These are phyloP conservation scores for Closterium sp. DNA, from an alignment of 139 green algal species.

Conservation along the genomic window DNA sequence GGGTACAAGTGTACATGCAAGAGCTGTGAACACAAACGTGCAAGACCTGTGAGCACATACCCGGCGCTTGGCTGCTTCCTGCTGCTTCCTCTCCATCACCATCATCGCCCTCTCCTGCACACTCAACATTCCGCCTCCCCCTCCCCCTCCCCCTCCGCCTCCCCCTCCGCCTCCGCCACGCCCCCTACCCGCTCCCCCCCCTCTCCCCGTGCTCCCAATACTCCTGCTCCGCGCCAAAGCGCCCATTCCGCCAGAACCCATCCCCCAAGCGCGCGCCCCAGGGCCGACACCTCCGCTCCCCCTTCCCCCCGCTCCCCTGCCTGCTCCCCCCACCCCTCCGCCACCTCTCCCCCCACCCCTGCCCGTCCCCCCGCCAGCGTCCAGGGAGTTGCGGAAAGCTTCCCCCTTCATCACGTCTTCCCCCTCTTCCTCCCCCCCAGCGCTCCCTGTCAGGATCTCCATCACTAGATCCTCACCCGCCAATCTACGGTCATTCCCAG, in stretches of 20 bases:
- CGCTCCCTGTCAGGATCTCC: neutral
- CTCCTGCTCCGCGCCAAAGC: neutral
- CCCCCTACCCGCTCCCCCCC: neutral
- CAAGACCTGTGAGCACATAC: no score
- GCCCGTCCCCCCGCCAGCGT: neutral
- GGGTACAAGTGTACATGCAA: no score
- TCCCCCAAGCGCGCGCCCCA: neutral
- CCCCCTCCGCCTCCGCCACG: neutral
- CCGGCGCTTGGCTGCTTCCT: neutral
- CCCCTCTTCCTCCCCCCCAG: neutral
- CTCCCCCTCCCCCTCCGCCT: neutral
- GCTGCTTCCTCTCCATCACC: neutral
- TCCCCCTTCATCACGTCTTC: neutral
- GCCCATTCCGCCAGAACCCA: neutral
- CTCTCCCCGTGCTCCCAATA: neutral
- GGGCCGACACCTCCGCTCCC: neutral
- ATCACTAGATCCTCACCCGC: neutral
- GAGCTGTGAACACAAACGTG: no score
- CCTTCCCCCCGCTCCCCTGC: neutral
- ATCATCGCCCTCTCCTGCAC: neutral
- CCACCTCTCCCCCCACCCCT: neutral
- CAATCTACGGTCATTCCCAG: neutral
- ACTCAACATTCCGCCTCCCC: neutral
- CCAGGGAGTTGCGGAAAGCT: neutral
- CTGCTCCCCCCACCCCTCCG: neutral